Percentiles rank a stretch among this genome's conserved stretches.
phyloP scores from a whole-genome alignment of 225 moss, liverwort and hornwort genomes.

The Asterella californica region DNA sequence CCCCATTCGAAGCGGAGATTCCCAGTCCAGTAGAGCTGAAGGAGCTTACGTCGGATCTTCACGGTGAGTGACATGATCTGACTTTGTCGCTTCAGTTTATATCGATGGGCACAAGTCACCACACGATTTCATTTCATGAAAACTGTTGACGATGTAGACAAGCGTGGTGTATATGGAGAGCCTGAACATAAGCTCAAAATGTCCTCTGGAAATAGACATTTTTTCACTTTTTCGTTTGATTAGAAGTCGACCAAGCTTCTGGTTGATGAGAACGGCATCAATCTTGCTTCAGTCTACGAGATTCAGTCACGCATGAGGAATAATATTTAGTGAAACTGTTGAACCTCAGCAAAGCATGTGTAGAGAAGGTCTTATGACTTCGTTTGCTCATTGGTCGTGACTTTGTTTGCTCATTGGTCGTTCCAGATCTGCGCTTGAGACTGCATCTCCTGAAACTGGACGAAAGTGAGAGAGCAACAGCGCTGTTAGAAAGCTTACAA shows the following conservation, averaged over 20 bases:
- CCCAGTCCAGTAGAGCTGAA: constrained; percentile 54
- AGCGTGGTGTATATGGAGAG: not conserved
- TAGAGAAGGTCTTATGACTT: not conserved
- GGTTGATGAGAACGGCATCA: not conserved
- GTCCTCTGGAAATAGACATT: too few relatives aligned
- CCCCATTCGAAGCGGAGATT: constrained; percentile 54
- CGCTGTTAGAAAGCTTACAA: constrained; percentile 40
- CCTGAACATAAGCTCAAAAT: too few relatives aligned
- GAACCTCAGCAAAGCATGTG: not conserved
- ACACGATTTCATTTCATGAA: too few relatives aligned
- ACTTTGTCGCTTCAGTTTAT: not conserved
- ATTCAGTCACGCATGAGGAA: too few relatives aligned
- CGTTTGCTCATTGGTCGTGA: not conserved
- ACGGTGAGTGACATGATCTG: constrained; percentile 42
- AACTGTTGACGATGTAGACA: not conserved
- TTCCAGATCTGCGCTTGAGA: constrained; percentile 58
- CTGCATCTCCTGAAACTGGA: constrained; percentile 47
- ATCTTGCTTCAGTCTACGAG: not conserved
- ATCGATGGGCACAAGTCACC: too few relatives aligned
- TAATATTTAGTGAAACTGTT: not conserved
- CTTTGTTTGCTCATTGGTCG: not conserved
- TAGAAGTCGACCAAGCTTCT: not conserved
- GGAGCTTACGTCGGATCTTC: constrained; percentile 59
- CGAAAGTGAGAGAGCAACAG: constrained; percentile 44
- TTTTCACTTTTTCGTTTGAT: too few relatives aligned